Conservation (phyloP, 352 stramenopile species). For the Blastocystis sp. region DNA sequence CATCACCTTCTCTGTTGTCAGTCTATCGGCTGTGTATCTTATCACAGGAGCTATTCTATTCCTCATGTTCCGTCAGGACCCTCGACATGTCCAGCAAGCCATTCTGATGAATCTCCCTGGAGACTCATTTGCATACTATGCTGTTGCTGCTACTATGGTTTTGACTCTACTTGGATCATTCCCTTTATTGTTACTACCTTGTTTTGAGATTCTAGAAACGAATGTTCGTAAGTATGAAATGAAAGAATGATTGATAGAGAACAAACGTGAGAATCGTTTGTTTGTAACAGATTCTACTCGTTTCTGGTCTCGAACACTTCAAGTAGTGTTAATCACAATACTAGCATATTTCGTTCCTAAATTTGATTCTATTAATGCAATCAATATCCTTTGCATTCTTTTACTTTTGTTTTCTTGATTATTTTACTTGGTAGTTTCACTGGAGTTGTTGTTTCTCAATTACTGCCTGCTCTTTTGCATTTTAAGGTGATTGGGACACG, state of each 20-base stretch:
- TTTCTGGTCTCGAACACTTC: constrained; percentile 15
- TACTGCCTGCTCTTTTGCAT: not conserved
- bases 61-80: constrained; percentile 45
- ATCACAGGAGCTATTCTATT: constrained; percentile 36
- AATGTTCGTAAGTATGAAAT: not conserved
- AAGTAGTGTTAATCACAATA: not conserved
- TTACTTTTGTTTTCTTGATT: not conserved
- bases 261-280: not conserved
- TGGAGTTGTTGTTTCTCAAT: constrained; percentile 33
- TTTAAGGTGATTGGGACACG: not conserved
- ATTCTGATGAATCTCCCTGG: constrained; percentile 2
- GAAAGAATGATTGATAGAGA: not conserved
- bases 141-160: constrained; percentile 18
- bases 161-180: constrained; percentile 6
- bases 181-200: constrained; percentile 8
- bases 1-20: not conserved
- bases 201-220: constrained; percentile 25
- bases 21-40: not conserved
- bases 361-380: constrained; percentile 41
- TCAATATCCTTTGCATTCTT: constrained; percentile 18
- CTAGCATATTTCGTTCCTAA: constrained; percentile 11
- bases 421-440: constrained; percentile 17
- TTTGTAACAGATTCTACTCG: constrained; percentile 20
- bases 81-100: not conserved
- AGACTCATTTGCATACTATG: not conserved